Evolutionary conservation across 2,329 filamentous ascomycete genomes (phyloP), one percentile per base, ranked within the genome.

Genomic region (Phyllosticta citrichinensis): DNA sequence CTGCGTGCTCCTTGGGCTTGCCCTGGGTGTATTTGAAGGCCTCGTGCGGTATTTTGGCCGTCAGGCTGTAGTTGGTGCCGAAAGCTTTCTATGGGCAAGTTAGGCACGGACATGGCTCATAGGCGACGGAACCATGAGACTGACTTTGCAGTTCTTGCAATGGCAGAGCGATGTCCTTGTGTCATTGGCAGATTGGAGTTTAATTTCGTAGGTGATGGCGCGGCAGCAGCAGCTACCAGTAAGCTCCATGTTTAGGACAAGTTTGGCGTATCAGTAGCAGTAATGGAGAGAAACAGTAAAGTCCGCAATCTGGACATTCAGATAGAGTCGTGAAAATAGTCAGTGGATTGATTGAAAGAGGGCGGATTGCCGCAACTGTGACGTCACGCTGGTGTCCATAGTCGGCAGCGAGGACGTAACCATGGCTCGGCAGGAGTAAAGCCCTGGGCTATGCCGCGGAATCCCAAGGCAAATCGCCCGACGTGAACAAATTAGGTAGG

Each of bases 91-190:
- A 20, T 40, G 3, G 55, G 52, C 22, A 14, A 9, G 20, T 22
- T 27, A 27, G 6, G 14, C 3, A 57, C 24, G 5, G 14, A 20
- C 47, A 52, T 52, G 50, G n/a, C n/a, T 52, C 17, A 12, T 52
- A 52, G 17, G 22, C 4, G 11, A 52, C 5, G 50, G n/a, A 19
- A n/a, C 5, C 11, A 9, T 20, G 5, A 40, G 20, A 56, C 33
- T 30, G 64, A 77, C 76, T 68, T 80, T 82, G 71, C 80, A 83
- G 65, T 77, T 80, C 19, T 68, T 64, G 65, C 80, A 83, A 67
- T 83, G 80, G 64, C 80, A 83, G 17, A 83, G 65, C 10, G 75
- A 79, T 1, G 80, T 81, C 22, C 79, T 71, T 2, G 80, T 80
- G 24, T 82, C 74, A 8, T 77, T 75, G 5, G 74, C 71, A 8